Evolutionary conservation across 306 rosid species (phyloP).

Genomic region (Medicago truncatula): MtrunA17r5.0-ANR NC_053049.1:8350001-8350500

Average conservation of each 20-base stretch:
- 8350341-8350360: neutral
- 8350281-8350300: no score
- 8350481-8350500: slow-evolving; percentile 58
- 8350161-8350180: slow-evolving; percentile 10
- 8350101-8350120: slow-evolving; percentile 50
- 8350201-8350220: no score
- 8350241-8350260: no score
- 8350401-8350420: neutral
- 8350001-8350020: slow-evolving; percentile 13
- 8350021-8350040: slow-evolving; percentile 67
- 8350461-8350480: neutral
- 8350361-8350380: neutral
- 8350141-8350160: slow-evolving; percentile 93
- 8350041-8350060: slow-evolving; percentile 82
- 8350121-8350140: slow-evolving; percentile 56
- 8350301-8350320: no score
- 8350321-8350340: neutral
- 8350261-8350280: neutral
- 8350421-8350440: no score
- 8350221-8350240: neutral
- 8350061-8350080: slow-evolving; percentile 72
- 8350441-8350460: neutral
- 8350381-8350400: neutral
- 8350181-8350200: neutral
- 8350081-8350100: slow-evolving; percentile 65